phyloP scores from a whole-genome alignment of 352 stramenopile species.

The Globisporangium recalcitrans region DNA sequence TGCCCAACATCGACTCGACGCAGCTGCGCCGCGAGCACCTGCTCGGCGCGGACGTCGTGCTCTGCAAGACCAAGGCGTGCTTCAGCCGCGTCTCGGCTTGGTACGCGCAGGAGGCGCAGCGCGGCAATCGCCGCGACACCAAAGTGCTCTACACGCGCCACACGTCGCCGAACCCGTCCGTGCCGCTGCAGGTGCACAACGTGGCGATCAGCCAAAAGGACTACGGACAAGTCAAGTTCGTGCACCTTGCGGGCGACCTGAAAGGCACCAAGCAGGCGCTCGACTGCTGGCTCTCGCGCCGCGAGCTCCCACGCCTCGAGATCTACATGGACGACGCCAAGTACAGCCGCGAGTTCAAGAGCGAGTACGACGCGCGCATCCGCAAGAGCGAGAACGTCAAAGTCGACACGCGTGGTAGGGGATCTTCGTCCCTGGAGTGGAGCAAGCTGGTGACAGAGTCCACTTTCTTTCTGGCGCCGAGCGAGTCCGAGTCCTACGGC shows the following conservation, averaged over 20 bases:
- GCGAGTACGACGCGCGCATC: conserved; percentile 20
- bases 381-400: conserved; percentile 21
- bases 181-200: conserved; percentile 18
- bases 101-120: conserved; percentile 46
- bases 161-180: conserved; percentile 32
- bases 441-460: conserved; percentile 36
- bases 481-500: conserved; percentile 49
- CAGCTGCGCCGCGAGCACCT: conserved; percentile 41
- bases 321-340: conserved; percentile 27
- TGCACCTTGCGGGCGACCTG: conserved; percentile 40
- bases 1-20: conserved; percentile 54
- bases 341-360: conserved; percentile 18
- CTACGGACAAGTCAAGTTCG: conserved; percentile 34
- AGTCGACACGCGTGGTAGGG: conserved; percentile 25
- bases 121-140: conserved; percentile 27
- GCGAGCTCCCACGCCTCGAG: conserved; percentile 36
- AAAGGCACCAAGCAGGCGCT: conserved; percentile 50
- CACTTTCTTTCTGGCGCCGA: conserved; percentile 50
- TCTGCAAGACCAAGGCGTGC: conserved; percentile 56
- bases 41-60: conserved; percentile 41
- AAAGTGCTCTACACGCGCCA: conserved; percentile 48
- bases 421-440: conserved; percentile 24
- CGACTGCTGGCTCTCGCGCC: conserved; percentile 44
- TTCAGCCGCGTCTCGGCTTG: conserved; percentile 34
- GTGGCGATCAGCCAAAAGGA: conserved; percentile 26